Conservation (phyloP, 2,329 filamentous ascomycete genomes). For the Nemania sp. region DNA sequence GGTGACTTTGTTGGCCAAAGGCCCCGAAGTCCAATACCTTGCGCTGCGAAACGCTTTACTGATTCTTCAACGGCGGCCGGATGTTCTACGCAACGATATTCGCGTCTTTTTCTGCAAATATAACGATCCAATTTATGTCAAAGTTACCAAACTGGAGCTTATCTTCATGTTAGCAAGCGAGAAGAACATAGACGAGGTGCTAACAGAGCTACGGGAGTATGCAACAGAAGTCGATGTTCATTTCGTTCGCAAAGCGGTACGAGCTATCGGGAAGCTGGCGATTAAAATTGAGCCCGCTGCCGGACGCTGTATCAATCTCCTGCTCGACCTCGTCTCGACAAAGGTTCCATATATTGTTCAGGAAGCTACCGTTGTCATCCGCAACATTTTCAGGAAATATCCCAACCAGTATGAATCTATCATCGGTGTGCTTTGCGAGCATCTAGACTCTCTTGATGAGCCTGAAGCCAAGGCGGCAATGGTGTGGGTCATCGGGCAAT, state of each 20-base stretch:
- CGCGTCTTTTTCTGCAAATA: constrained; percentile 99
- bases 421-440: constrained; percentile 92
- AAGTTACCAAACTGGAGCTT: constrained; percentile 96
- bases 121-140: constrained; percentile 99
- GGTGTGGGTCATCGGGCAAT: constrained; percentile 99
- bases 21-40: constrained; percentile 96
- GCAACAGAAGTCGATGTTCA: constrained; percentile 98
- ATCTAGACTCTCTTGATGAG: constrained; percentile 94
- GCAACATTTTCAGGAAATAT: constrained; percentile 99
- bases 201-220: constrained; percentile 94
- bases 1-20: constrained; percentile 92
- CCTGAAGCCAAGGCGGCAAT: constrained; percentile 98
- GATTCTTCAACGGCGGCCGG: constrained; percentile 88
- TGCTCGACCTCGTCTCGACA: constrained; percentile 92
- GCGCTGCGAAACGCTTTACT: constrained; percentile 90
- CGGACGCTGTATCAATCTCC: constrained; percentile 84
- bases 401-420: constrained; percentile 98
- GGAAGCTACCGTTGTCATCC: constrained; percentile 97
- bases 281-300: constrained; percentile 98
- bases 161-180: constrained; percentile 99
- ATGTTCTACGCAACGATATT: constrained; percentile 94
- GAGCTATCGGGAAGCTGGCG: constrained; percentile 94
- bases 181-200: constrained; percentile 91
- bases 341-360: constrained; percentile 99
- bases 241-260: constrained; percentile 96